Evolutionary conservation across 2,329 filamentous ascomycete species (phyloP), one percentile per base, ranked within the genome.

Genomic region (Ceratocystis albifundus): DNA sequence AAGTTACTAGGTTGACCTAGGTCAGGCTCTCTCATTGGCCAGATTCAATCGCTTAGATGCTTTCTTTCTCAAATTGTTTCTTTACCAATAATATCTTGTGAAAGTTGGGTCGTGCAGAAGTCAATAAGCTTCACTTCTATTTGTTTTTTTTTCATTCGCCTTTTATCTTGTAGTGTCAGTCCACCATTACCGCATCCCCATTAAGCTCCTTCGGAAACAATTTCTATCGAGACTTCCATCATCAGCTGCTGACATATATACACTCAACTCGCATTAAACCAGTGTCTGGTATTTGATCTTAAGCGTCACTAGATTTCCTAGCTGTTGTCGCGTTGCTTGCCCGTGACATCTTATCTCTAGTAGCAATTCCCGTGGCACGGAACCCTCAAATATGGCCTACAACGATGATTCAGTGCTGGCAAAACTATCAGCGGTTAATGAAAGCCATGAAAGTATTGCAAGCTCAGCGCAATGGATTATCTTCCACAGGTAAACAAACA

Each of bases 381-480:
- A 32, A 36, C 22, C n/a, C 36, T n/a, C 22, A 71, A 76, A 68
- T 68, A 96, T 99, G 93, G 87, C 94, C 59, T 97, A 96, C 78
- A 94, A 88, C 70, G 92, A 97, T 77, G 94, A 99, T 78, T 89
- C 91, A 61, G 91, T 99, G 66, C 85, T 92, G 75, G 90, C 93
- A 65, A 96, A 96, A 79, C 87, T 99, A 65, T 95, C 92, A 41
- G 90, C 91, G 53, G 84, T 99, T 69, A 96, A 96, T 76, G 95
- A 99, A 77, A 96, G 91, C 10, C 93, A 99, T 75, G 94, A 99
- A 75, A 95, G 91, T 77, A 97, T 99, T 73, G 84, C 96, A 69
- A 93, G 90, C 45, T 92, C 96, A 69, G 91, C 94, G 67, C 93
- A 97, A 85, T 99, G 95, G 95, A 94, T 99, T 69, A 95, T 99